Percentiles rank a stretch among this genome's conserved stretches.
These are phyloP conservation scores for Rheum nobile DNA, from an alignment of 148 eudicot genomes.

Conservation along the genomic window DNA sequence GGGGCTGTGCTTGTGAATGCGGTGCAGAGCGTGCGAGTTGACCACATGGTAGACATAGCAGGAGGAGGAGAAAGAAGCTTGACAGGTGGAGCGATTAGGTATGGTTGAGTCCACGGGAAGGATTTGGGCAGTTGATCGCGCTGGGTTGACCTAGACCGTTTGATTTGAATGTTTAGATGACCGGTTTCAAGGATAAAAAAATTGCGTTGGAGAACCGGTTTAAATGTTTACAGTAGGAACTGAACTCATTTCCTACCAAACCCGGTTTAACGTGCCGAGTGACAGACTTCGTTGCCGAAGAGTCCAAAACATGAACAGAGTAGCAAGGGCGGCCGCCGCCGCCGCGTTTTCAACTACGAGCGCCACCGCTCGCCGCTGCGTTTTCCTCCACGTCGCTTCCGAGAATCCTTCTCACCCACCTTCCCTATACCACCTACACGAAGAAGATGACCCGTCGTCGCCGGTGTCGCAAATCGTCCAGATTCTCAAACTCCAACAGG, in stretches of 20 bases:
- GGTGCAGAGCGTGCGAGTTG: constrained; percentile 6
- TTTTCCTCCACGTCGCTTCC: constrained; percentile 25
- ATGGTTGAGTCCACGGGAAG: neutral
- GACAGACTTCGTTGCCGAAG: neutral
- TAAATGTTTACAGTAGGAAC: neutral
- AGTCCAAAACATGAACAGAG: neutral
- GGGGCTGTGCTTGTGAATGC: neutral
- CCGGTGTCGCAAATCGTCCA: constrained; percentile 20
- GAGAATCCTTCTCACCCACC: constrained; percentile 6
- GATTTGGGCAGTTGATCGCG: neutral
- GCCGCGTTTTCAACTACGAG: neutral
- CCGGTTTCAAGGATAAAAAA: neutral
- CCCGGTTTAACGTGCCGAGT: neutral
- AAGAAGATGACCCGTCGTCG: constrained; percentile 6
- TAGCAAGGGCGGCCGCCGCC: neutral
- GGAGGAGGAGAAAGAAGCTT: neutral
- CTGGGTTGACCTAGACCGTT: neutral
- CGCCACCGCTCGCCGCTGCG: neutral
- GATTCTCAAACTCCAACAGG: constrained; percentile 28
- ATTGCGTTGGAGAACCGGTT: neutral
- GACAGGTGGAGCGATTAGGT: constrained; percentile 1
- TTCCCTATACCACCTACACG: neutral
- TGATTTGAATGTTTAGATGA: neutral
- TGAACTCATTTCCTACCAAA: neutral
- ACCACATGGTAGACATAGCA: constrained; percentile 5